Base-by-base conservation (phyloP, 768 basidiomycete species). In the Harrya chromipes region DNA sequence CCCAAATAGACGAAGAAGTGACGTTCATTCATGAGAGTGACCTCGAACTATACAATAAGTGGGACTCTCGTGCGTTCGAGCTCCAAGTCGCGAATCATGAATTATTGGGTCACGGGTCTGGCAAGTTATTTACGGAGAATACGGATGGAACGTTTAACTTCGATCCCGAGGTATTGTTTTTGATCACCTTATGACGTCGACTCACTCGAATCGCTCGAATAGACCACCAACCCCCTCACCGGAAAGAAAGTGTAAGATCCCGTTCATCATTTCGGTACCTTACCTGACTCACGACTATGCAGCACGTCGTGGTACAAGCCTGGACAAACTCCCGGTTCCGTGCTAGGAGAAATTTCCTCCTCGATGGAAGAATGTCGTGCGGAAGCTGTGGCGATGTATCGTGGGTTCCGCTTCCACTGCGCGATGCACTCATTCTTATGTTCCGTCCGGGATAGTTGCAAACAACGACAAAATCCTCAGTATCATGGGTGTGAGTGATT, bases 351-450 rank as follows among this genome's bases (percentile, higher is more conserved):
- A 52, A 87, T 91, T 8, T 91, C 89, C 4, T 92, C 90, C 0
- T 93, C 91, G 1, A 82, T 93, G 81, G 92, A 94, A 68, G 91
- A 94, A 71, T 93, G 91, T 58, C 82, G 92, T n/a, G 91, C 91
- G 9, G 92, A 94, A 70, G 79, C 88, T 2, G 91, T 91, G 19
- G 87, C 87, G 0, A 72, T 94, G 36, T 93, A 82, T 70, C 76
- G 90, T 87, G 60, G 72, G 81, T 70, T 14, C 6, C 20, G 29
- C 31, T 13, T 42, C 9, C 43, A 14, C 31, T 31, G 29, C n/a
- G 9, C 4, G 11, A 1, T 5, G 5, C n/a, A 35, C 29, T 43
- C 12, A 0, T 24, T 31, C 37, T 23, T 38, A 43, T 33, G 14
- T 12, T 45, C 24, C 5, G 14, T 0, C 7, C 17, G 4, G 4